These are phyloP conservation scores for Neonectria coccinea DNA, from an alignment of 2,329 filamentous ascomycete genomes.

Conservation along the genomic window DNA sequence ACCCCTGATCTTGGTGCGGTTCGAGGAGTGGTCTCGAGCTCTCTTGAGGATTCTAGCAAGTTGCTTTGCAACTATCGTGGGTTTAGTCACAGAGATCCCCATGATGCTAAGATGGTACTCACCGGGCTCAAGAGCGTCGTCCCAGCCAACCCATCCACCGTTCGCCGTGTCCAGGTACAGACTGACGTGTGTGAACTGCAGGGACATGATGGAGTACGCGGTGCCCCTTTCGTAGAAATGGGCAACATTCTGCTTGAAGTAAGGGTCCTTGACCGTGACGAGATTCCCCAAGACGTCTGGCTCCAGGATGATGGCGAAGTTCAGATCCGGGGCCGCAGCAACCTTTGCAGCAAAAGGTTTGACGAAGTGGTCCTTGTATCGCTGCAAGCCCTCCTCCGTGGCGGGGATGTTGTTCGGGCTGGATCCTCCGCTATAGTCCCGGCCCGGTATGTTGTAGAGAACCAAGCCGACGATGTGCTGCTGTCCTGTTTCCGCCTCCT, in stretches of 20 bases:
- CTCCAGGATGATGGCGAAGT: constrained; percentile 22
- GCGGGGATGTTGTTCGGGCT: constrained; percentile 10
- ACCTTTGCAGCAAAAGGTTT: constrained; percentile 21
- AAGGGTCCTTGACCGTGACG: constrained; percentile 2
- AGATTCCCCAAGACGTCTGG: constrained; percentile 23
- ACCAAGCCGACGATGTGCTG: constrained; percentile 21
- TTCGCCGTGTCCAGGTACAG: constrained; percentile 21
- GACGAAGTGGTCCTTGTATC: constrained; percentile 13
- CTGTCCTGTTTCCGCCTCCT: constrained; percentile 2
- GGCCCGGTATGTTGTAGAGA: constrained; percentile 24
- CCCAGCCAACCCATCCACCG: constrained; percentile 23
- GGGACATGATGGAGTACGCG: constrained; percentile 14
- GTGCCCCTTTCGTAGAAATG: constrained; percentile 17
- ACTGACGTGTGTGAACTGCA: constrained; percentile 19
- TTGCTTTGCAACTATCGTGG: constrained; percentile 4
- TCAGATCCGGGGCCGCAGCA: not conserved
- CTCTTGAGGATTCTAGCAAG: constrained; percentile 11
- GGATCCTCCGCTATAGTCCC: constrained; percentile 12
- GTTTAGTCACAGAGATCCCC: not conserved
- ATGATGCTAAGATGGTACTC: not conserved
- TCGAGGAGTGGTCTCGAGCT: constrained; percentile 4
- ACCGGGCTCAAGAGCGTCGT: constrained; percentile 15
- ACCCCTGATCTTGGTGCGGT: constrained; percentile 13
- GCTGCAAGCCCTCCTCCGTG: constrained; percentile 6
- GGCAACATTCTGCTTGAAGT: constrained; percentile 4